A percentile compares a stretch with the other conserved stretches of the same genome.
Conservation (phyloP, 345 rosid genomes). For the Murraya koenigii region DNA sequence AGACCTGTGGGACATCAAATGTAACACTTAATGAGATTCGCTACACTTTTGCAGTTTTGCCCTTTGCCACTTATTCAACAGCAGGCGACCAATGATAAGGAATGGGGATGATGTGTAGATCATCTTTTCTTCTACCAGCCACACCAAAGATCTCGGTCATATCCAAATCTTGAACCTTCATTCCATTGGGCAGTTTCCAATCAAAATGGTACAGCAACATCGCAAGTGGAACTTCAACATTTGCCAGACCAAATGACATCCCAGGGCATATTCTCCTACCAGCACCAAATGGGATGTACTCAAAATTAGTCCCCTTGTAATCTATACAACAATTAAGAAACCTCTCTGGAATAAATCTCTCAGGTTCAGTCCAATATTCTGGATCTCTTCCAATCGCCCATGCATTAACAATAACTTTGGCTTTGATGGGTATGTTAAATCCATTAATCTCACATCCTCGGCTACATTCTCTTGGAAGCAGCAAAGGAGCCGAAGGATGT, state of each 20-base stretch:
- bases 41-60: no score
- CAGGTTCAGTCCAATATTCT: conserved; percentile 31
- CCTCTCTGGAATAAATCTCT: conserved; percentile 32
- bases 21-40: no score
- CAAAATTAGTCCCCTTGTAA: conserved; percentile 18
- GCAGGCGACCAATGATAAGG: not conserved
- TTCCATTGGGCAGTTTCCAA: not conserved
- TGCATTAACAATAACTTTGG: conserved; percentile 27
- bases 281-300: conserved; percentile 32
- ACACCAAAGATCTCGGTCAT: conserved; percentile 5
- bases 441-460: conserved; percentile 23
- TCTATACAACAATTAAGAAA: conserved; percentile 15
- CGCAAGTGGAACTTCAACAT: conserved; percentile 20
- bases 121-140: conserved; percentile 6
- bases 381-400: conserved; percentile 43
- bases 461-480: conserved; percentile 27
- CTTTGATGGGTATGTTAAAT: conserved; percentile 21
- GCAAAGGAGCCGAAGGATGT: conserved; percentile 26
- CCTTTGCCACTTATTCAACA: no score
- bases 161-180: conserved; percentile 3
- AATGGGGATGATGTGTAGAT: not conserved
- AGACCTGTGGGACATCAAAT: no score
- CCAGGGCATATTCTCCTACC: conserved; percentile 35
- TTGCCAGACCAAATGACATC: conserved; percentile 16
- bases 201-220: not conserved